These are phyloP conservation scores for Chaetomium globosum DNA, from an alignment of 2,329 filamentous ascomycete genomes.

Conservation along the genomic window DNA sequence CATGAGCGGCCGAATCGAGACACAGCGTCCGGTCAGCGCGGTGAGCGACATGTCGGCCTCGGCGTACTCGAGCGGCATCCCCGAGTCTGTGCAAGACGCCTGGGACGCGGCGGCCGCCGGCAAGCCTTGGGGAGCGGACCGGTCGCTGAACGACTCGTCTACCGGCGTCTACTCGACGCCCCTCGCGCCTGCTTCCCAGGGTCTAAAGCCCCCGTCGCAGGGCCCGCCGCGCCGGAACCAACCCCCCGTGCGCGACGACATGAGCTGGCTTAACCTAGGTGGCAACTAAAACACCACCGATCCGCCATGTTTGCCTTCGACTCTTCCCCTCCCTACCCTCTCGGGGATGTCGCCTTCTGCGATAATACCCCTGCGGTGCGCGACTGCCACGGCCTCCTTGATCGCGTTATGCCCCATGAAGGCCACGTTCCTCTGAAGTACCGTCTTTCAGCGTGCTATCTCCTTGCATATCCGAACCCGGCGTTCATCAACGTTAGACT, in stretches of 20 bases:
- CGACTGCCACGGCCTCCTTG: constrained; percentile 4
- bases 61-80: constrained; percentile 66
- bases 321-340: neutral
- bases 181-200: constrained; percentile 45
- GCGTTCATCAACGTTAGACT: constrained; percentile 5
- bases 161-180: constrained; percentile 50
- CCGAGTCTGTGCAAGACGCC: constrained; percentile 62
- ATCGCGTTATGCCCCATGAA: constrained; percentile 9
- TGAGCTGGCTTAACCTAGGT: constrained; percentile 79
- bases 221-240: constrained; percentile 51
- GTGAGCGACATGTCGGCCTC: constrained; percentile 49
- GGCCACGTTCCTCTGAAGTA: neutral
- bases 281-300: neutral
- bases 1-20: constrained; percentile 63
- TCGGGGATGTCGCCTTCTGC: neutral
- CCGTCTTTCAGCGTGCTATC: neutral
- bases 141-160: constrained; percentile 58
- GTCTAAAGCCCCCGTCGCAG: constrained; percentile 40
- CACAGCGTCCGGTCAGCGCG: constrained; percentile 51
- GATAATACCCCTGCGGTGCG: neutral
- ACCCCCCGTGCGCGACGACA: constrained; percentile 62
- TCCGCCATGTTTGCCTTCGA: neutral
- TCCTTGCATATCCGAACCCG: constrained; percentile 12
- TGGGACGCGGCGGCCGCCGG: constrained; percentile 54
- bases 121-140: constrained; percentile 54